phyloP scores from a whole-genome alignment of 805 yeast species.

The Candida vartiovaarae region DNA sequence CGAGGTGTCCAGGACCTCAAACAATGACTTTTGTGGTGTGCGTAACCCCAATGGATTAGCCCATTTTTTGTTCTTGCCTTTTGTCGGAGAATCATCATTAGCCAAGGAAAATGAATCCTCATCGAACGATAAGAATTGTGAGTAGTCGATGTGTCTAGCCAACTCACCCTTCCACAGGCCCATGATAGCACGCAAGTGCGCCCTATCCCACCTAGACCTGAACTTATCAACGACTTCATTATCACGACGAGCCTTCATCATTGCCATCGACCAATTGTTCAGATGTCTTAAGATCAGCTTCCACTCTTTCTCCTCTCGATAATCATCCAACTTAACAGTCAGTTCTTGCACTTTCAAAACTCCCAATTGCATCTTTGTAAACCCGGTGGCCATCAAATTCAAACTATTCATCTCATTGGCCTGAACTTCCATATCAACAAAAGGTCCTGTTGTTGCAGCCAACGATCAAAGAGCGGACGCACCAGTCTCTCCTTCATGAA shows the following conservation, averaged over 20 bases:
- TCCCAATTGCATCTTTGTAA: conserved; percentile 20
- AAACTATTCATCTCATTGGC: conserved; percentile 21
- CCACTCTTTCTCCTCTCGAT: conserved; percentile 20
- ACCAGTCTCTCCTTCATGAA: conserved; percentile 1
- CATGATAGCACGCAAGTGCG: conserved; percentile 29
- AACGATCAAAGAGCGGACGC: conserved; percentile 8
- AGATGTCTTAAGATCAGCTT: conserved; percentile 19
- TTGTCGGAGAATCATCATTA: conserved; percentile 20
- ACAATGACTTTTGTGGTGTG: conserved; percentile 17
- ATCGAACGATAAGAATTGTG: neutral
- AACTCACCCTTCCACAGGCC: conserved; percentile 27
- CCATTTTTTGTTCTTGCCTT: conserved; percentile 1
- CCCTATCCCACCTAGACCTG: conserved; percentile 33
- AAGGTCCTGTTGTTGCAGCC: conserved; percentile 10
- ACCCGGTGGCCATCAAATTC: conserved; percentile 19
- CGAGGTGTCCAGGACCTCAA: conserved; percentile 2
- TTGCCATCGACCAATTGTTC: conserved; percentile 29
- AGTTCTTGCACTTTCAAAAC: conserved; percentile 13
- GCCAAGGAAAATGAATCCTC: conserved; percentile 3
- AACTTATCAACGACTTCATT: conserved; percentile 27
- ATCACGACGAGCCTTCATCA: conserved; percentile 28
- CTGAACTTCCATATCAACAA: conserved; percentile 11
- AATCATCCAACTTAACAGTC: conserved; percentile 11
- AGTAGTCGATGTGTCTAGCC: neutral
- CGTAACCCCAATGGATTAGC: conserved; percentile 7